Conservation (phyloP, 2,329 filamentous ascomycete genomes). For the Talaromyces islandicus region DNA sequence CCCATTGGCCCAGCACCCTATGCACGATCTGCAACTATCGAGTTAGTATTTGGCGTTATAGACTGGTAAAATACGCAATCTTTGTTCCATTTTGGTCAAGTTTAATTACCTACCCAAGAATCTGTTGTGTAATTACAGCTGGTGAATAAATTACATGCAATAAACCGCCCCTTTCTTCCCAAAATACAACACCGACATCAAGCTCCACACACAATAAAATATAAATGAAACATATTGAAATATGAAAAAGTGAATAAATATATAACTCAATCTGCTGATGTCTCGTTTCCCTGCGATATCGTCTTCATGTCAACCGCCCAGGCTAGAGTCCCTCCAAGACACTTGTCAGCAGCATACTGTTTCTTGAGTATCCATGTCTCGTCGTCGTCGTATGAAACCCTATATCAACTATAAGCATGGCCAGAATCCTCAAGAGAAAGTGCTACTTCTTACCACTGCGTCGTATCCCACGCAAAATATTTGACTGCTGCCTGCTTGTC, state of each 20-base stretch:
- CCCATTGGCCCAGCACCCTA: neutral
- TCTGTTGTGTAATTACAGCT: neutral
- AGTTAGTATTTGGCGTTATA: neutral
- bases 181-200: neutral
- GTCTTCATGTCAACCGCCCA: constrained; percentile 16
- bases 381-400: constrained; percentile 29
- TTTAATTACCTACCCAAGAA: no score
- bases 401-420: neutral
- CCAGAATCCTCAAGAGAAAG: neutral
- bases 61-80: neutral
- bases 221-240: neutral
- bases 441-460: constrained; percentile 8
- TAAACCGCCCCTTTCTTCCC: neutral
- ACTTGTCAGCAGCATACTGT: constrained; percentile 25
- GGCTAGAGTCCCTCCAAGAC: constrained; percentile 26
- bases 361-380: constrained; percentile 32
- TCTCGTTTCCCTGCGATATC: neutral
- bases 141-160: neutral
- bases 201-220: neutral
- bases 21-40: neutral
- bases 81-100: neutral
- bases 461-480: constrained; percentile 12
- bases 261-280: neutral
- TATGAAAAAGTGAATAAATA: neutral
- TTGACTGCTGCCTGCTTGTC: constrained; percentile 17